These are phyloP conservation scores for Coffea humblotiana DNA, from an alignment of 305 asterid genomes.

Conservation along the genomic window DNA sequence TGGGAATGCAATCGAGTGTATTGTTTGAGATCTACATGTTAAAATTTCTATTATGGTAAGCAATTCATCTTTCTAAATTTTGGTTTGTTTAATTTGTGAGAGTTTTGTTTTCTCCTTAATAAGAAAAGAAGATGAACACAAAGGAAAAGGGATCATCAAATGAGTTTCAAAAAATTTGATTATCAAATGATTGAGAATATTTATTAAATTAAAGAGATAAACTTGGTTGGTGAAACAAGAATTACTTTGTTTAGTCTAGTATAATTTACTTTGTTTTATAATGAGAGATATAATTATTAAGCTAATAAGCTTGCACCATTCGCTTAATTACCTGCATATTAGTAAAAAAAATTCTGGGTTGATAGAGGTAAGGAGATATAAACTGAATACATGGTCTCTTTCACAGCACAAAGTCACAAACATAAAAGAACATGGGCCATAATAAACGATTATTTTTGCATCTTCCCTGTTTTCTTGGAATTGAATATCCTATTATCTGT, in stretches of 20 bases:
- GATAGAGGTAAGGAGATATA: neutral
- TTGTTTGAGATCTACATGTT: neutral
- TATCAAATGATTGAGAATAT: constrained; percentile 10
- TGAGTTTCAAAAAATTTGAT: neutral
- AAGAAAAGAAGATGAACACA: neutral
- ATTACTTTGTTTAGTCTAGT: neutral
- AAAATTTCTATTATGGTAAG: neutral
- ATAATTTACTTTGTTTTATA: neutral
- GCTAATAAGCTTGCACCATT: constrained; percentile 7
- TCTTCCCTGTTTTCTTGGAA: too few relatives aligned
- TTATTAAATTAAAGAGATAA: neutral
- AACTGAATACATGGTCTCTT: neutral
- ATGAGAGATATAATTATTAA: neutral
- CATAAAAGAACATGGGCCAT: neutral
- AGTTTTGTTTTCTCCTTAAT: neutral
- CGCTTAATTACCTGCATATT: neutral
- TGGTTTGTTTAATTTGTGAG: neutral
- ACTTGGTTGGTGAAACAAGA: constrained; percentile 20
- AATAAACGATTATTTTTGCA: too few relatives aligned
- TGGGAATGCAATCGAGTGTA: neutral
- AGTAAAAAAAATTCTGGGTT: neutral
- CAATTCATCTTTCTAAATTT: neutral
- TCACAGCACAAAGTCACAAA: neutral
- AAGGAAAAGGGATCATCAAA: neutral
- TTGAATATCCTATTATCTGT: too few relatives aligned